Evolutionary conservation across 768 basidiomycete genomes (phyloP).

Genomic region (Russula sp.): DNA sequence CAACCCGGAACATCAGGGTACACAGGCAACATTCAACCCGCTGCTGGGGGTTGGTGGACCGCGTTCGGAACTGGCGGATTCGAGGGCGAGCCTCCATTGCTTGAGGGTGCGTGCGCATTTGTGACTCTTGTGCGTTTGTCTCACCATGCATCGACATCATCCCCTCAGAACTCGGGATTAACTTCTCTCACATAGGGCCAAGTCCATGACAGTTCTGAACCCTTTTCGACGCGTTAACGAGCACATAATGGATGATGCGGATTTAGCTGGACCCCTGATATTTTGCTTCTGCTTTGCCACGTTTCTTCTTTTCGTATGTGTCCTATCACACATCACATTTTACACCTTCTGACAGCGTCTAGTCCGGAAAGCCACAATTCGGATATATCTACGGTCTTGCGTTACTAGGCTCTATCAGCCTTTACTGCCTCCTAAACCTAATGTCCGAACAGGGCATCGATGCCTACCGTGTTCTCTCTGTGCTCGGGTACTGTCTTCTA

Average conservation of each 20-base stretch:
- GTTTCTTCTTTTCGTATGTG: slow-evolving; percentile 84
- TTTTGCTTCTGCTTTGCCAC: slow-evolving; percentile 95
- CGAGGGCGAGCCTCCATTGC: slow-evolving; percentile 91
- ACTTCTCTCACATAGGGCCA: slow-evolving; percentile 95
- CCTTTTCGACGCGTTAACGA: slow-evolving; percentile 81
- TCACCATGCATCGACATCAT: slow-evolving; percentile 1
- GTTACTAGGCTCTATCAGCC: slow-evolving; percentile 86
- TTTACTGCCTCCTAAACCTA: slow-evolving; percentile 93
- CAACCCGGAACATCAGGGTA: slow-evolving; percentile 50
- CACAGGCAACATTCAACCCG: slow-evolving; percentile 69
- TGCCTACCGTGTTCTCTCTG: slow-evolving; percentile 91
- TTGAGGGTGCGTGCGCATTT: slow-evolving; percentile 66
- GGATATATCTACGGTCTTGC: slow-evolving; percentile 98
- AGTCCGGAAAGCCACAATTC: slow-evolving; percentile 99
- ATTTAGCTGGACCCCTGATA: slow-evolving; percentile 92
- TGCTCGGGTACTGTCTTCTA: slow-evolving; percentile 92
- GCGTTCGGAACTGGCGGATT: slow-evolving; percentile 95
- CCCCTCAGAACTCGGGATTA: slow-evolving; percentile 86
- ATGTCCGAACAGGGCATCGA: slow-evolving; percentile 97
- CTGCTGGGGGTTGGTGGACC: slow-evolving; percentile 83
- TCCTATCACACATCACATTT: background rate
- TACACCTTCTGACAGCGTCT: slow-evolving; percentile 6
- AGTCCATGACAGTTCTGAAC: slow-evolving; percentile 94
- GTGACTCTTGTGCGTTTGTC: background rate
- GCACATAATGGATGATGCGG: slow-evolving; percentile 98